phyloP scores from a whole-genome alignment of 2,329 filamentous ascomycete genomes.

The Pezicula radicicola region DNA sequence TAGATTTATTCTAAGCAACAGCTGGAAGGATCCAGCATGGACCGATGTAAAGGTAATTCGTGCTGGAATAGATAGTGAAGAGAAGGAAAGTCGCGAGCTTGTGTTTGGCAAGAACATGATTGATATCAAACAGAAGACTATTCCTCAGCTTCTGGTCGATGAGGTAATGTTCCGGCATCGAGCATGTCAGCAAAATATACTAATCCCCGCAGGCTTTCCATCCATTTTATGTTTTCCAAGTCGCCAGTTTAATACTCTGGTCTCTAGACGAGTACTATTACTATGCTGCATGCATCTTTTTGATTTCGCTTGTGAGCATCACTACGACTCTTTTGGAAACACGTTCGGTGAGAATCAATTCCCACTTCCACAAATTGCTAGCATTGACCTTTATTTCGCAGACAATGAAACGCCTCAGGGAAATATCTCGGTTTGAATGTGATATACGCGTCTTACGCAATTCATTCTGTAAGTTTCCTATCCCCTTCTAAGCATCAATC shows the following conservation, averaged over 20 bases:
- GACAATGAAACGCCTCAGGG: constrained; percentile 86
- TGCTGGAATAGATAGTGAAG: constrained; percentile 80
- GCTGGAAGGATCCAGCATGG: constrained; percentile 95
- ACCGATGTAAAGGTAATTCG: constrained; percentile 72
- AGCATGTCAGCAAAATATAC: constrained; percentile 10
- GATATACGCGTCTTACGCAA: constrained; percentile 90
- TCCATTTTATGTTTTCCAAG: constrained; percentile 97
- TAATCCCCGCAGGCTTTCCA: constrained; percentile 68
- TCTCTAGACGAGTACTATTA: constrained; percentile 97
- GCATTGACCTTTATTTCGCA: constrained; percentile 26
- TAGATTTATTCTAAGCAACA: constrained; percentile 80
- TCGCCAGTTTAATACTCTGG: constrained; percentile 92
- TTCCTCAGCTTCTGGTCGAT: constrained; percentile 79
- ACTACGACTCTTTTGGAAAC: constrained; percentile 87
- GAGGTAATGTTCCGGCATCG: constrained; percentile 53
- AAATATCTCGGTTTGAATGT: constrained; percentile 93
- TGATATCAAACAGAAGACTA: constrained; percentile 87
- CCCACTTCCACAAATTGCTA: background rate
- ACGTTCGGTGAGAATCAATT: constrained; percentile 56
- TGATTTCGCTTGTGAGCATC: constrained; percentile 93
- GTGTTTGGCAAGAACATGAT: constrained; percentile 91
- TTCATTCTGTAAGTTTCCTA: constrained; percentile 71
- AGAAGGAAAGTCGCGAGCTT: constrained; percentile 76
- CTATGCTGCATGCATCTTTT: constrained; percentile 90
- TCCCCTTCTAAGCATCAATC: constrained; percentile 2